These are phyloP conservation scores for Thecamonas trahens DNA, from an alignment of 78 protist species.

Conservation along the genomic window DNA sequence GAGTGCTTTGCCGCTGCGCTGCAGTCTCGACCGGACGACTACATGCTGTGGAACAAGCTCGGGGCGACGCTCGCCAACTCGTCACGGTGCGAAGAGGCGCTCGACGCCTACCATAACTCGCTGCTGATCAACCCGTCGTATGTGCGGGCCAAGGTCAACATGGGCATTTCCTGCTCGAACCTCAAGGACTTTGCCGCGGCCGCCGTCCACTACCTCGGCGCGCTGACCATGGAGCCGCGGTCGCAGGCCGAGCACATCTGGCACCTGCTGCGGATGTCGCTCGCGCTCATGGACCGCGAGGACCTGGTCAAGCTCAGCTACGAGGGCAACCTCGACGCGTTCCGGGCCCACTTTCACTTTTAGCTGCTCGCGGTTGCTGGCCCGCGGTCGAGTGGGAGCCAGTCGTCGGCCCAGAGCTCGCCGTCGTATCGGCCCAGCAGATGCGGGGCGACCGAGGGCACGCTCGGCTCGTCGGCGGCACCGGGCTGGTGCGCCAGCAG, in stretches of 20 bases:
- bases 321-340: no score
- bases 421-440: no score
- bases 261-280: conserved; percentile 40
- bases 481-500: no score
- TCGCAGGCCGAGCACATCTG: conserved; percentile 27
- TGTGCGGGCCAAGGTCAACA: conserved; percentile 73
- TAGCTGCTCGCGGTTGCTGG: no score
- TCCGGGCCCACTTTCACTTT: no score
- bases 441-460: no score
- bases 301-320: conserved; percentile 30
- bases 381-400: no score
- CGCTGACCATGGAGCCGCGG: conserved; percentile 20
- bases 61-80: conserved; percentile 89
- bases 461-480: no score
- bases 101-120: conserved; percentile 71
- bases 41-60: conserved; percentile 80
- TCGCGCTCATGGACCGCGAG: conserved; percentile 28
- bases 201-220: conserved; percentile 47
- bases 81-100: conserved; percentile 50
- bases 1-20: conserved; percentile 68
- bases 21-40: conserved; percentile 25
- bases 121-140: no score
- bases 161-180: conserved; percentile 74
- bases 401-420: no score
- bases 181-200: conserved; percentile 48